These are phyloP conservation scores for Cicer bijugum DNA, from an alignment of 306 rosid genomes.

Conservation along the genomic window DNA sequence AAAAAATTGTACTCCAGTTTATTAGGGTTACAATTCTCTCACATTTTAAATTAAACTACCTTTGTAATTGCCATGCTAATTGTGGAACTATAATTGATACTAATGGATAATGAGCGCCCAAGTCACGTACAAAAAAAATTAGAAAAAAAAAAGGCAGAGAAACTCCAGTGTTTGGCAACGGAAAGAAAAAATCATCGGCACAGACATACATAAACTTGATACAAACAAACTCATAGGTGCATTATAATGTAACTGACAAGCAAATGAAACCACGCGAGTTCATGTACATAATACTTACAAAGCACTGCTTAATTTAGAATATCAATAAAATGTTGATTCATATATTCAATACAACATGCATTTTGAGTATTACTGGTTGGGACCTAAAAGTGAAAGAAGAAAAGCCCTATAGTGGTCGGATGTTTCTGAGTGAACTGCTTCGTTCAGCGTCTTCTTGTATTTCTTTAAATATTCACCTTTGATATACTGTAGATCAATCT, in stretches of 20 bases:
- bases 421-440: conserved; percentile 84
- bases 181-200: too few species aligned
- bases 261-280: conserved; percentile 12
- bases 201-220: not conserved
- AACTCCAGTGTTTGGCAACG: too few species aligned
- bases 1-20: too few species aligned
- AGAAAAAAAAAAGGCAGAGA: too few species aligned
- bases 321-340: not conserved
- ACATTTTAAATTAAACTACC: too few species aligned
- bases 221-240: not conserved
- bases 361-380: conserved; percentile 47
- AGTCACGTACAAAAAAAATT: too few species aligned
- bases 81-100: too few species aligned
- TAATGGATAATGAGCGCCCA: too few species aligned
- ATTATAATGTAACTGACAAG: not conserved
- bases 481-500: conserved; percentile 74
- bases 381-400: conserved; percentile 74
- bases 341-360: conserved; percentile 23
- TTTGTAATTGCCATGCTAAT: too few species aligned
- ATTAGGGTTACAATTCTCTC: too few species aligned
- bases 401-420: conserved; percentile 70
- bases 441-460: conserved; percentile 63
- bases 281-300: not conserved
- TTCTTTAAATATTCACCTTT: conserved; percentile 68
- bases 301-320: conserved; percentile 8